These are phyloP conservation scores for Amanita rubescens DNA, from an alignment of 768 basidiomycete genomes.

Conservation along the genomic window DNA sequence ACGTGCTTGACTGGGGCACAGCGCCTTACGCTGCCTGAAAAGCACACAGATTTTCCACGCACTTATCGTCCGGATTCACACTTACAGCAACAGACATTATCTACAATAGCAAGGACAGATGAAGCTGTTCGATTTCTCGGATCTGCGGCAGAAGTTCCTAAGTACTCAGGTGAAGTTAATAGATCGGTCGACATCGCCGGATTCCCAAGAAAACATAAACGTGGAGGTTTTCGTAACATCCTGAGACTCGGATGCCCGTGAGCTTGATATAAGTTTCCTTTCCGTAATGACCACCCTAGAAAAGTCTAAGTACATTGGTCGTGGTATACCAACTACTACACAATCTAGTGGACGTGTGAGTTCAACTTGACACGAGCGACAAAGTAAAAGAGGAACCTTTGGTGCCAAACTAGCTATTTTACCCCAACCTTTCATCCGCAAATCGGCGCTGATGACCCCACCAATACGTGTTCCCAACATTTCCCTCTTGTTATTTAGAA, in stretches of 20 bases:
- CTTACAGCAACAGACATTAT: too few species aligned
- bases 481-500: conserved; percentile 92
- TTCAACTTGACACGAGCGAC: background rate
- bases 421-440: conserved; percentile 89
- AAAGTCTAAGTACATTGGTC: background rate
- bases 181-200: background rate
- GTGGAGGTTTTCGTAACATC: background rate
- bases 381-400: conserved; percentile 42
- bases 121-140: too few species aligned
- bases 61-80: too few species aligned
- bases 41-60: too few species aligned
- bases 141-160: background rate
- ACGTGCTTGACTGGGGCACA: too few species aligned
- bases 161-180: background rate
- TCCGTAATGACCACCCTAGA: background rate
- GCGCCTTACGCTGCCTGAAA: too few species aligned
- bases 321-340: background rate
- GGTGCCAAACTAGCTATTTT: conserved; percentile 91
- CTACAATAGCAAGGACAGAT: too few species aligned
- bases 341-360: background rate
- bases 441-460: conserved; percentile 86
- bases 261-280: background rate
- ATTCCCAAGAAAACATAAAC: background rate
- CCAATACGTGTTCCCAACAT: conserved; percentile 94
- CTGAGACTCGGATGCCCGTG: background rate